A percentile compares a stretch with the other conserved stretches of the same genome.
These are phyloP conservation scores for Sclerotinia spermophila DNA, from an alignment of 2,329 filamentous ascomycete species.

Conservation along the genomic window DNA sequence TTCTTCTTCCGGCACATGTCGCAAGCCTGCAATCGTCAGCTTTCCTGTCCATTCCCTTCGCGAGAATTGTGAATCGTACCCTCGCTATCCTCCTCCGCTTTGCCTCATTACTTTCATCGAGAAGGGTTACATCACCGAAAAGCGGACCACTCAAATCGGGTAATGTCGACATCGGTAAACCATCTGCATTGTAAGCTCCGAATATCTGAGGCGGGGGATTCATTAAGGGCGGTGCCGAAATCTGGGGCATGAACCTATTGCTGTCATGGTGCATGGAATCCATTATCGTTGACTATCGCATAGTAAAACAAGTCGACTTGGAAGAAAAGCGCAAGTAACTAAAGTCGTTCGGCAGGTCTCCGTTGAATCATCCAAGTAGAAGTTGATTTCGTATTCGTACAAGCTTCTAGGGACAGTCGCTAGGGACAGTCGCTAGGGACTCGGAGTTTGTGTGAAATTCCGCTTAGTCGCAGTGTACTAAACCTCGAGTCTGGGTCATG, in stretches of 20 bases:
- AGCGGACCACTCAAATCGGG: slow-evolving; percentile 57
- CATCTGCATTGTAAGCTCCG: slow-evolving; percentile 58
- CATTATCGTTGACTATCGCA: slow-evolving; percentile 25
- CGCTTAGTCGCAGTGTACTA: background rate
- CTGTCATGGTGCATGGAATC: slow-evolving; percentile 21
- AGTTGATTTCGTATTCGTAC: slow-evolving; percentile 17
- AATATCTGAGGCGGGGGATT: slow-evolving; percentile 69
- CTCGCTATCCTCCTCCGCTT: slow-evolving; percentile 59
- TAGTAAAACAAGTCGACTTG: slow-evolving; percentile 5
- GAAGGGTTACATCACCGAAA: slow-evolving; percentile 54
- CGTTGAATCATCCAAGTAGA: background rate
- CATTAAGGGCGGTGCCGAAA: slow-evolving; percentile 57
- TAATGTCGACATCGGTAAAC: slow-evolving; percentile 55
- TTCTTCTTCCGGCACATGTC: slow-evolving; percentile 88
- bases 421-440: slow-evolving; percentile 1
- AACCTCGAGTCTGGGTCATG: background rate
- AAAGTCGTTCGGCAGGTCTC: background rate
- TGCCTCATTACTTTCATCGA: slow-evolving; percentile 71
- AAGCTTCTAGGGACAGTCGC: background rate
- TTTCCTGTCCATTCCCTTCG: background rate
- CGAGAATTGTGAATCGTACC: slow-evolving; percentile 46
- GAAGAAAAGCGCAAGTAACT: background rate
- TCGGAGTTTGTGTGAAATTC: background rate
- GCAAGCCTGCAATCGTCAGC: slow-evolving; percentile 47
- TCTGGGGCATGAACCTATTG: slow-evolving; percentile 50